Base-by-base conservation (phyloP, 2,329 filamentous ascomycete species). In the Nothopassalora personata region DNA sequence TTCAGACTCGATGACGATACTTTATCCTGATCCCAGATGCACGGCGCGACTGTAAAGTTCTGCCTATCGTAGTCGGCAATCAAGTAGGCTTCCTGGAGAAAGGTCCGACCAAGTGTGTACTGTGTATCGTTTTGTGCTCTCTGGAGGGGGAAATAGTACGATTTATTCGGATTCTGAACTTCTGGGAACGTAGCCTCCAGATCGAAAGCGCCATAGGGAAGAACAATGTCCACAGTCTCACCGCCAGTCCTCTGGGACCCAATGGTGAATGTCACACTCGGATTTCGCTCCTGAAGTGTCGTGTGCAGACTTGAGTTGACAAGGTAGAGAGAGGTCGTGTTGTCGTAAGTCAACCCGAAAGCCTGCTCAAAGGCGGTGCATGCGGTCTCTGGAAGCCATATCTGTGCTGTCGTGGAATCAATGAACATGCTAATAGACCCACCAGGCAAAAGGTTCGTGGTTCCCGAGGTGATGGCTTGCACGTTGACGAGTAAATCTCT, bases 391-490 rank as follows among this genome's bases (percentile, higher is more conserved):
- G 86, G 86, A 4, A 89, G 76, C 81, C 83, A 88, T 4, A 89
- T 73, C 63, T 83, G 85, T 1, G 85, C 83, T 0, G 85, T 83
- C 0, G 84, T 83, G 60, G 83, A 85, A 69, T 89, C 86, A 57
- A 90, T 81, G 55, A 83, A 67, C 23, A 83, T 82, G 13, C 64
- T 64, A 11, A 74, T 70, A 2, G 61, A 53, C 7, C 71, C 68
- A 46, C 68, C 66, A 0, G 69, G 69, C 1, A 72, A 58, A 11
- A 72, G 61, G 49, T 66, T 63, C 1, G 63, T 60, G n/a, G 62
- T 61, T 15, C 65, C 67, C 5, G 66, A 66, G 1, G 64, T 68
- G 53, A 75, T 70, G 4, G 61, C 53, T 51, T 68, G 65, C 9
- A 75, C 60, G 43, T 68, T 69, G 27, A 74, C 68, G 7, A 73